Base-by-base conservation (phyloP, 257 asterid species). In the Lycium ferocissimum region DNA sequence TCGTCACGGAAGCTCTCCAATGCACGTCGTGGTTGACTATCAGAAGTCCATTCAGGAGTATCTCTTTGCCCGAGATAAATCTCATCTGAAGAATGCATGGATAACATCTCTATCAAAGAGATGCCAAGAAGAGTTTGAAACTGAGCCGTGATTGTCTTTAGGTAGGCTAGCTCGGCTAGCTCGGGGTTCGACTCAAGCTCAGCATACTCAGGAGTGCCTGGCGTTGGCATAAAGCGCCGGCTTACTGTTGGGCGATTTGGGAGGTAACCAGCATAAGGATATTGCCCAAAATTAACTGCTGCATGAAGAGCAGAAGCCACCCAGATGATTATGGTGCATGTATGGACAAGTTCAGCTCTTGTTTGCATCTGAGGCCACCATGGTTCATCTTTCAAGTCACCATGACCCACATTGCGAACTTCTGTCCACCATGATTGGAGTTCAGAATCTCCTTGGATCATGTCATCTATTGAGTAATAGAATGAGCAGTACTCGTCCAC, bases 331-430 rank as follows among this genome's bases (percentile, higher is more conserved):
- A 73, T 85, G 4, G 88, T 87, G 75, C 88, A 87, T 9, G 66
- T 49, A 26, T 83, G 43, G 7, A 79, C 26, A 17, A 87, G 86
- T 56, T 87, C 90, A 37, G 83, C 18, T 20, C 14, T 20, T 45
- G 86, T 87, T 22, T 85, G 90, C 90, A 87, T 87, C 9, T 69
- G 38, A 78, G 88, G 88, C 88, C 90, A 87, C 90, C 90, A 87
- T 18, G 70, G 8, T 58, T 87, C 83, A 26, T 87, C 83, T 85
- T 87, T 87, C 51, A 82, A 82, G 83, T 87, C 90, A 35, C 88
- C 88, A 14, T 87, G 90, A 69, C 90, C 90, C 14, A 57, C 81
- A 20, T 87, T 38, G 35, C 85, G 84, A 9, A 87, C 65, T 80
- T 85, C 88, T 76, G 54, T 58, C 90, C 88, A 87, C 90, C 90